Base-by-base conservation (phyloP, 1,284 basidiomycete genomes). In the Amylostereum chailletii region DNA sequence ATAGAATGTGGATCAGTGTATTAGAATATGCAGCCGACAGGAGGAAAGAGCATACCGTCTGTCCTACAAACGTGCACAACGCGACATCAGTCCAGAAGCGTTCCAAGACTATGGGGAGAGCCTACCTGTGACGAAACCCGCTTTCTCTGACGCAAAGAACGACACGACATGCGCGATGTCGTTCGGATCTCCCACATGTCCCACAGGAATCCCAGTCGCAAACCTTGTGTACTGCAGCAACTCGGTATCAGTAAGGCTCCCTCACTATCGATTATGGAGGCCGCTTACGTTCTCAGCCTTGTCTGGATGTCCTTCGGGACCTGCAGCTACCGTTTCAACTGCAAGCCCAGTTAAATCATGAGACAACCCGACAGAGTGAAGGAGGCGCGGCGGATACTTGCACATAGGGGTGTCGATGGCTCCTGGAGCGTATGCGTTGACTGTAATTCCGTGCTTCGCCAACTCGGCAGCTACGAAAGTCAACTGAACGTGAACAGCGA, bases 341-440 rank as follows among this genome's bases (percentile, higher is more conserved):
- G 19, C 19, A 40, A 19, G 19, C 19, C 19, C 19, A 19, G 1
- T 19, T 19, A 19, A 19, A 1, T 6, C n/a, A 8, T 6, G 0
- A 5, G 5, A 39, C 37, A 27, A 39, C 30, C 26, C n/a, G 34
- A n/a, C 11, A 8, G 4, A 39, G 33, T 43, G 30, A 33, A 48
- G 48, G 4, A 42, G 37, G 29, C 36, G 32, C 26, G 46, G 46
- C 5, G 50, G 50, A 34, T 47, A 45, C 45, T 42, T 38, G 30
- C 38, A 51, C 45, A 57, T 46, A 6, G 44, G 47, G 19, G 56
- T 55, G 29, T 57, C 54, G 10, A 55, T 45, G n/a, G 37, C 47
- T 2, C 58, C 58, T 9, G 58, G 54, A 31, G 58, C 53, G 36
- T 60, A 60, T 6, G 56, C 53, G 32, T 60, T 60, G 10, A 59